These are phyloP conservation scores for Brassica incana DNA, from an alignment of 345 rosid genomes.

Conservation along the genomic window DNA sequence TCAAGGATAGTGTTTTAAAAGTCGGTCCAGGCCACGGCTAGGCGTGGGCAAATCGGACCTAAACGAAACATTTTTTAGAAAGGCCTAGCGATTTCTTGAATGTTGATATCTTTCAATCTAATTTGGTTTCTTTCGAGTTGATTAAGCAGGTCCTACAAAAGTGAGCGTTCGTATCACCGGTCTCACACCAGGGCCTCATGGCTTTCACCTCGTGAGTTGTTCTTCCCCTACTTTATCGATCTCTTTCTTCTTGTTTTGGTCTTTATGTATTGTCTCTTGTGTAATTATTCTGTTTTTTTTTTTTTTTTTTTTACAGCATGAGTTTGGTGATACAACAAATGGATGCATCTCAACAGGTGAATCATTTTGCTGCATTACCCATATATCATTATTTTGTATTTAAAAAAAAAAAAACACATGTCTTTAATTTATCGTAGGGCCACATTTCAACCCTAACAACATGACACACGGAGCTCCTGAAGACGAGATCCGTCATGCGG, in stretches of 20 bases:
- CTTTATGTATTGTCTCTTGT: background rate
- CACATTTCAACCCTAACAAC: slow-evolving; percentile 89
- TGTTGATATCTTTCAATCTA: too few species aligned
- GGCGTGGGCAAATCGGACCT: too few species aligned
- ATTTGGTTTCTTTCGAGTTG: background rate
- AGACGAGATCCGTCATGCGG: slow-evolving; percentile 97
- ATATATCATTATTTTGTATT: background rate
- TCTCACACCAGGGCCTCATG: slow-evolving; percentile 86
- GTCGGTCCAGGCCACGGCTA: too few species aligned
- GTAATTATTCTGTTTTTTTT: background rate
- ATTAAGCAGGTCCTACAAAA: slow-evolving; percentile 72
- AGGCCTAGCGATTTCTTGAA: too few species aligned
- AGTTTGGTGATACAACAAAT: slow-evolving; percentile 96
- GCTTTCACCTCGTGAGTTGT: slow-evolving; percentile 74
- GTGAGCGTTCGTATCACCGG: slow-evolving; percentile 85
- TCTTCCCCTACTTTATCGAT: background rate
- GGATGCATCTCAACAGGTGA: slow-evolving; percentile 96
- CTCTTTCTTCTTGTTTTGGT: background rate
- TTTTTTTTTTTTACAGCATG: slow-evolving; percentile 52
- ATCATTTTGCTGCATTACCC: background rate
- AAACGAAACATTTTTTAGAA: too few species aligned
- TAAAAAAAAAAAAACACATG: background rate
- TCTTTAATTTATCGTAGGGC: slow-evolving; percentile 43
- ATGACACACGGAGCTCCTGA: slow-evolving; percentile 96
- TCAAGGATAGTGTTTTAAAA: too few species aligned